These are phyloP conservation scores for Aspergillus sp. DNA, from an alignment of 2,329 filamentous ascomycete genomes.

Conservation along the genomic window DNA sequence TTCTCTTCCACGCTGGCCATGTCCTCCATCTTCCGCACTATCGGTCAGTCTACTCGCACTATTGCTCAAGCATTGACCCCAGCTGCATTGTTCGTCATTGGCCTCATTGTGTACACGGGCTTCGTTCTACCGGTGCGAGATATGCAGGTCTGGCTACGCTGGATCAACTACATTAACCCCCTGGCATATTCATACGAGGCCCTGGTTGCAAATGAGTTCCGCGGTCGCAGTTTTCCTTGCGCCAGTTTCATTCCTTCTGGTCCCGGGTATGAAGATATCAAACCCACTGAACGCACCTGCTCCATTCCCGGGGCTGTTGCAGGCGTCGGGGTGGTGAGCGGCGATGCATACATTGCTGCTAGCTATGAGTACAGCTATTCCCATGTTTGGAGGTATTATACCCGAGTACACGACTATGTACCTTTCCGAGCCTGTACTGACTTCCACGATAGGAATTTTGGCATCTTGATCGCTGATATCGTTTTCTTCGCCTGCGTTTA, in stretches of 20 bases:
- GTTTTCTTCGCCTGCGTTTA: constrained; percentile 58
- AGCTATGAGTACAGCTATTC: constrained; percentile 56
- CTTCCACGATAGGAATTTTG: constrained; percentile 53
- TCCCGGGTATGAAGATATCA: constrained; percentile 33
- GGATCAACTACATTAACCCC: constrained; percentile 77
- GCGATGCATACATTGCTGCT: constrained; percentile 56
- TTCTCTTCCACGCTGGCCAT: constrained; percentile 73
- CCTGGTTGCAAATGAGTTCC: constrained; percentile 79
- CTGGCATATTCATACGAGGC: constrained; percentile 76
- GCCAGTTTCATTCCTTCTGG: constrained; percentile 39
- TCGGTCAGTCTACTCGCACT: constrained; percentile 63
- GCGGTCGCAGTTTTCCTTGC: constrained; percentile 57
- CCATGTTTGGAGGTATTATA: constrained; percentile 57
- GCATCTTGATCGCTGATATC: constrained; percentile 64
- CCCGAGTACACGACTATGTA: no score
- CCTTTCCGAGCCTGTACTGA: no score
- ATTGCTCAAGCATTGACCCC: constrained; percentile 56
- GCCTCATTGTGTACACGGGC: constrained; percentile 47
- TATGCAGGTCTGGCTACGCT: constrained; percentile 75
- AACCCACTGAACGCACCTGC: constrained; percentile 47
- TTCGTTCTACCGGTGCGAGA: constrained; percentile 45
- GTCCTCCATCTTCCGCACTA: constrained; percentile 83
- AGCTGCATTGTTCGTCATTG: constrained; percentile 45
- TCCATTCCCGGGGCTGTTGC: constrained; percentile 50
- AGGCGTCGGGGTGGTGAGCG: constrained; percentile 45